phyloP scores from a whole-genome alignment of 2,329 filamentous ascomycete species.

The Massarina eburnea region DNA sequence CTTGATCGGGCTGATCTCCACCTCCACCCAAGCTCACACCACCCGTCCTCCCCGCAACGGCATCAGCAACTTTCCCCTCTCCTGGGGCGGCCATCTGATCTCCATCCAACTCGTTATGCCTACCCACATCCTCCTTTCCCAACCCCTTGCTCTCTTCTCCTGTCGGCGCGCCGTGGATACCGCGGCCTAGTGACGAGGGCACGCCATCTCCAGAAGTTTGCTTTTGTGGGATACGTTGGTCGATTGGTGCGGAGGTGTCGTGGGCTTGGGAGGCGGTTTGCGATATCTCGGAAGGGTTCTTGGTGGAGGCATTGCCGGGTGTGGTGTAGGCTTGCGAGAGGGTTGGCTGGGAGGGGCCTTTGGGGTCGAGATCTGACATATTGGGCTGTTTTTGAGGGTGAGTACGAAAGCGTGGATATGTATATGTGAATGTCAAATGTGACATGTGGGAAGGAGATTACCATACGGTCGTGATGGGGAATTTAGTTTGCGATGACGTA shows the following conservation, averaged over 20 bases:
- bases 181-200: slow-evolving; percentile 43
- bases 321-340: slow-evolving; percentile 50
- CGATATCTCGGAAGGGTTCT: slow-evolving; percentile 43
- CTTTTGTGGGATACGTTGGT: slow-evolving; percentile 43
- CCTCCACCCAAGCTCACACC: slow-evolving; percentile 36
- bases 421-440: background rate
- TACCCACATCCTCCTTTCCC: slow-evolving; percentile 45
- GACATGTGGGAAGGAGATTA: background rate
- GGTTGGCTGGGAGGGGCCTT: slow-evolving; percentile 48
- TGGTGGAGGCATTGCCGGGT: slow-evolving; percentile 48
- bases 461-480: slow-evolving; percentile 3
- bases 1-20: slow-evolving; percentile 44
- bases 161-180: slow-evolving; percentile 47
- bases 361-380: slow-evolving; percentile 46
- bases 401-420: background rate
- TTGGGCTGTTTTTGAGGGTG: slow-evolving; percentile 2
- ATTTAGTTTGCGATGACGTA: slow-evolving; percentile 29
- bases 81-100: slow-evolving; percentile 53
- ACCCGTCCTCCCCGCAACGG: slow-evolving; percentile 37
- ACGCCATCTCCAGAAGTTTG: slow-evolving; percentile 43
- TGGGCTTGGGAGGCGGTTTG: slow-evolving; percentile 39
- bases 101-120: slow-evolving; percentile 50
- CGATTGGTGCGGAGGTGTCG: slow-evolving; percentile 28
- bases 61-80: slow-evolving; percentile 48
- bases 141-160: slow-evolving; percentile 48